Evolutionary conservation across 2,329 filamentous ascomycete species (phyloP).

Genomic region (Alternaria hordeiaustralica): DNA sequence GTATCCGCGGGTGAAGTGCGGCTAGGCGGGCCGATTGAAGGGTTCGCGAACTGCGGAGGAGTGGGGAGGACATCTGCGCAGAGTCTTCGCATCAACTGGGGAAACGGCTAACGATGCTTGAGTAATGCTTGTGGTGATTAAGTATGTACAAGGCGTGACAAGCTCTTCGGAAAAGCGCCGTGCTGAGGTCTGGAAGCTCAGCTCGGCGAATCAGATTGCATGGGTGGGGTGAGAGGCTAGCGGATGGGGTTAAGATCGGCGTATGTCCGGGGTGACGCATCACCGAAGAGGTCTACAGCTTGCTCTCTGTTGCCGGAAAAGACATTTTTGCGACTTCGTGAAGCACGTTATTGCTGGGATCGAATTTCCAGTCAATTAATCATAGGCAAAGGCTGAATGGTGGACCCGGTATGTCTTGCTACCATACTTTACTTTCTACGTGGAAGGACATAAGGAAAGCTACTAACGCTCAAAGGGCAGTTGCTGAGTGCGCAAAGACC

Average conservation of each 20-base stretch:
- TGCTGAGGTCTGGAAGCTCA: not conserved
- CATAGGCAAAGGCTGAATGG: not conserved
- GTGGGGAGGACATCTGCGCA: not conserved
- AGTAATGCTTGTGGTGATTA: not conserved
- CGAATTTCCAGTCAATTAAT: too few relatives aligned
- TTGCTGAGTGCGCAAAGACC: not conserved
- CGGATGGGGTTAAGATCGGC: constrained; percentile 2
- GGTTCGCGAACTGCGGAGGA: not conserved
- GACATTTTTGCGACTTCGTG: not conserved
- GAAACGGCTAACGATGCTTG: not conserved
- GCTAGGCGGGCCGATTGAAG: not conserved
- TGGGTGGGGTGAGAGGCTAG: not conserved
- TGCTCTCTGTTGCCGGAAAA: not conserved
- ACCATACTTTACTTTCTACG: not conserved
- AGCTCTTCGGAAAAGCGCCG: not conserved
- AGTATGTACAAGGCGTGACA: not conserved
- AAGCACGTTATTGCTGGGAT: not conserved
- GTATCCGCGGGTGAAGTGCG: not conserved
- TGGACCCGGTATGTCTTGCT: not conserved
- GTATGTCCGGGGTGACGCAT: constrained; percentile 4
- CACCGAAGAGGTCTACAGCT: not conserved
- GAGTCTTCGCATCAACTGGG: not conserved
- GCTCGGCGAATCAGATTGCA: not conserved
- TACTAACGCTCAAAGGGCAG: not conserved
- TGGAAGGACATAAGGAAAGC: not conserved